Evolutionary conservation across 169 alveolate genomes (phyloP), one percentile per base, ranked within the genome.

Genomic region (Theileria sp.): DNA sequence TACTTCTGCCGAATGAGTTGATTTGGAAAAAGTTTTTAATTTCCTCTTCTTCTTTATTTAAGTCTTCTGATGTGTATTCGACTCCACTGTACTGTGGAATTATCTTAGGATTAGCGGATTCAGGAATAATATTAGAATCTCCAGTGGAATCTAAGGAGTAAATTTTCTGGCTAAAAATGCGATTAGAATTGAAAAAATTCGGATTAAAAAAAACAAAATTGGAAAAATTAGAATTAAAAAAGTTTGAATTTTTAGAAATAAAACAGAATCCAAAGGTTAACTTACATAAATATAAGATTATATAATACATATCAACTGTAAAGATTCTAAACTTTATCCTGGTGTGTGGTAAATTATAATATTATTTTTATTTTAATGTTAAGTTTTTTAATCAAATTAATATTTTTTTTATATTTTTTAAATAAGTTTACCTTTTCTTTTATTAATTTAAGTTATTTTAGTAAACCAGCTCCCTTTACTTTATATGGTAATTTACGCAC

Each of bases 1-100:
- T 67, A 82, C 88, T 82, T 81, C 75, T 82, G 38, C 86, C 66
- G 69, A 75, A 82, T 26, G 79, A 21, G 79, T 82, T 82, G 44
- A 82, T 19, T 13, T 51, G 70, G 60, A 60, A 75, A 44, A 70
- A 64, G 50, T 82, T 73, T 21, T 78, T 51, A 62, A 82, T 82
- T 19, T 82, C 88, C 28, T 82, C 88, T 10, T 70, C 61, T 51
- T 82, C 88, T 61, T 67, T 64, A 28, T 68, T 70, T 7, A 82
- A 32, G 38, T 82, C 88, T 26, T 75, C 88, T 21, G 25, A 64
- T 17, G 86, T 82, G 70, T 82, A 82, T 28, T 75, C 81, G 30
- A 67, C 80, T 49, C 88, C 85, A 44, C 25, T 25, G 10, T 15
- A 62, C 50, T 75, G 86, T 4, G 85, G 86, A 9, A 82, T 25